Evolutionary conservation across 2,329 filamentous ascomycete genomes (phyloP).

Genomic region (Xylaria sp.): DNA sequence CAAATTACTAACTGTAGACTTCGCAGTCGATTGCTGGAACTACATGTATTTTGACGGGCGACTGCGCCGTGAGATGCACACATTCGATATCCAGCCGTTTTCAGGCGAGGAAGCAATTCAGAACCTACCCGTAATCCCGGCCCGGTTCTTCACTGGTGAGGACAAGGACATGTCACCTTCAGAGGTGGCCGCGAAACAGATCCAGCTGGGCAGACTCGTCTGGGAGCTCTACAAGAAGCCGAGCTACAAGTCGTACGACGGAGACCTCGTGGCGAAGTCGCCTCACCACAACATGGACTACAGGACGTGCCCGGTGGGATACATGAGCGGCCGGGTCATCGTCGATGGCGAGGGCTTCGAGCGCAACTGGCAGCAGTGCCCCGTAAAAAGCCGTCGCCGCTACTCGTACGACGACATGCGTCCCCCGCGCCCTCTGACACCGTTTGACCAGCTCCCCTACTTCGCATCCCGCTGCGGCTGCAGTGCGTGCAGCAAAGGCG

Average conservation of each 20-base stretch:
- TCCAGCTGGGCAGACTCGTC: conserved; percentile 56
- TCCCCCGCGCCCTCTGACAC: conserved; percentile 29
- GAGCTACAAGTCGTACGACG: conserved; percentile 59
- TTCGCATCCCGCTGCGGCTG: conserved; percentile 57
- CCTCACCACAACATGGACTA: conserved; percentile 40
- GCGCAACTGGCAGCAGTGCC: conserved; percentile 20
- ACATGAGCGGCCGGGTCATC: conserved; percentile 55
- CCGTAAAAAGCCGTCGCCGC: conserved; percentile 15
- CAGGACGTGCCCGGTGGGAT: conserved; percentile 40
- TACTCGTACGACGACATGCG: background rate
- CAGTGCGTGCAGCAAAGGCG: conserved; percentile 47
- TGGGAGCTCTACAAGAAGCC: conserved; percentile 60
- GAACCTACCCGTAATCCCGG: conserved; percentile 56
- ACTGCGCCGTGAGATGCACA: conserved; percentile 53
- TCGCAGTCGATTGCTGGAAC: conserved; percentile 55
- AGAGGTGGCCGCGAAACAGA: conserved; percentile 51
- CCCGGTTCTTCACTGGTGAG: conserved; percentile 54
- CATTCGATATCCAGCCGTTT: conserved; percentile 52
- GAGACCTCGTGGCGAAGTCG: conserved; percentile 50
- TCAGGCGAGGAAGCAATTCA: conserved; percentile 56
- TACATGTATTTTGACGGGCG: conserved; percentile 49
- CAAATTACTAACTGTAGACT: conserved; percentile 14
- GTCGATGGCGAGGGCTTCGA: conserved; percentile 56
- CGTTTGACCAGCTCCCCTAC: conserved; percentile 54
- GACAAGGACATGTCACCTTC: conserved; percentile 44